phyloP scores from a whole-genome alignment of 371 early-diverging fungal genomes.

The Mucor racemosus region DNA sequence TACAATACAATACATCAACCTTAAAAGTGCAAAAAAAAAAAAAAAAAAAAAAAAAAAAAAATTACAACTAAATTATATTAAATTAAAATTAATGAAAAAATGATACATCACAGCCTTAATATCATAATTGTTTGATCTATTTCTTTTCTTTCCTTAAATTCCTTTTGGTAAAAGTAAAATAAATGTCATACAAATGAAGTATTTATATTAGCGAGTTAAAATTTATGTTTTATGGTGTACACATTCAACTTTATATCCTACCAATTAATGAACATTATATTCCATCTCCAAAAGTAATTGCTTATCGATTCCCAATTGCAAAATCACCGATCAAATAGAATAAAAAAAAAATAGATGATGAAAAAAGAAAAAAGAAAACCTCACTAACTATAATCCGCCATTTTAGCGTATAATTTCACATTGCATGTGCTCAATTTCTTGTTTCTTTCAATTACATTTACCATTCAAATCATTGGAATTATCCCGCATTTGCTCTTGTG shows the following conservation, averaged over 20 bases:
- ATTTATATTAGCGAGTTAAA: constrained; percentile 4
- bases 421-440: background rate
- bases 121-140: background rate
- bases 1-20: no score
- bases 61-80: background rate
- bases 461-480: background rate
- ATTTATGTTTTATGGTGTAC: background rate
- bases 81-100: background rate
- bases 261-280: background rate
- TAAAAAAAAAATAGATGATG: background rate
- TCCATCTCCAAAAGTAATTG: background rate
- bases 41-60: no score
- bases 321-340: background rate
- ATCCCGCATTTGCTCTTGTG: no score
- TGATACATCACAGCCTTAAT: background rate
- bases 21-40: no score
- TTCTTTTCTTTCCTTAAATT: background rate
- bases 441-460: background rate
- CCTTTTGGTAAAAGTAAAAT: background rate
- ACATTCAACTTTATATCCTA: background rate
- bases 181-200: background rate
- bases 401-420: background rate
- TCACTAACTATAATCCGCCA: background rate
- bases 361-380: background rate
- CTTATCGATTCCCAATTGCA: background rate